phyloP scores from a whole-genome alignment of 2,329 filamentous ascomycete genomes.

The Oidium heveae region DNA sequence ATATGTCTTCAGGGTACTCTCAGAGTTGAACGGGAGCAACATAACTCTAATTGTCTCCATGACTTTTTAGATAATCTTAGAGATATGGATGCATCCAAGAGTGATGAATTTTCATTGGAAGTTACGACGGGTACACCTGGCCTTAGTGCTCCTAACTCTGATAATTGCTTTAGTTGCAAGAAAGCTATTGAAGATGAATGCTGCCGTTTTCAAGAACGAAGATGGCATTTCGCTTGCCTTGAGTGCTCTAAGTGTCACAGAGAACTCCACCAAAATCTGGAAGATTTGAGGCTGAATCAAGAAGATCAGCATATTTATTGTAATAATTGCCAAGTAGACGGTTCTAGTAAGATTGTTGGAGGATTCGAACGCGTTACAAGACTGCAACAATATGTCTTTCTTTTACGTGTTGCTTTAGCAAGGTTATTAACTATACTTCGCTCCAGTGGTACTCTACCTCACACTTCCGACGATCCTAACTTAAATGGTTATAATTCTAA shows the following conservation, averaged over 20 bases:
- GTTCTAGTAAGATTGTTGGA: slow-evolving; percentile 22
- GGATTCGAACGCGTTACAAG: slow-evolving; percentile 57
- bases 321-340: slow-evolving; percentile 33
- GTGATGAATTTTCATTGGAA: slow-evolving; percentile 42
- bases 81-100: slow-evolving; percentile 55
- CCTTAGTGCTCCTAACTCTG: slow-evolving; percentile 44
- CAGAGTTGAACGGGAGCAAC: slow-evolving; percentile 67
- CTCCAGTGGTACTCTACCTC: slow-evolving; percentile 56
- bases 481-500: slow-evolving; percentile 38
- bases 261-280: slow-evolving; percentile 42
- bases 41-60: slow-evolving; percentile 48
- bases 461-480: slow-evolving; percentile 47
- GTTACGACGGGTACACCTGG: slow-evolving; percentile 37
- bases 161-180: slow-evolving; percentile 60
- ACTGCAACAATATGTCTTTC: slow-evolving; percentile 80
- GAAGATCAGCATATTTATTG: slow-evolving; percentile 48
- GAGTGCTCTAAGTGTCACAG: slow-evolving; percentile 42
- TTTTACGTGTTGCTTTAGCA: slow-evolving; percentile 76
- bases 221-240: slow-evolving; percentile 69
- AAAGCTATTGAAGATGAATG: slow-evolving; percentile 92
- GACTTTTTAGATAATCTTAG: slow-evolving; percentile 64
- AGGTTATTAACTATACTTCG: slow-evolving; percentile 69
- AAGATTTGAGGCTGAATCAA: slow-evolving; percentile 46
- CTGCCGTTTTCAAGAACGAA: slow-evolving; percentile 42
- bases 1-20: slow-evolving; percentile 89